Evolutionary conservation across 2,329 filamentous ascomycete species (phyloP), one percentile per base, ranked within the genome.

Genomic region (Mariannaea elegans): DNA sequence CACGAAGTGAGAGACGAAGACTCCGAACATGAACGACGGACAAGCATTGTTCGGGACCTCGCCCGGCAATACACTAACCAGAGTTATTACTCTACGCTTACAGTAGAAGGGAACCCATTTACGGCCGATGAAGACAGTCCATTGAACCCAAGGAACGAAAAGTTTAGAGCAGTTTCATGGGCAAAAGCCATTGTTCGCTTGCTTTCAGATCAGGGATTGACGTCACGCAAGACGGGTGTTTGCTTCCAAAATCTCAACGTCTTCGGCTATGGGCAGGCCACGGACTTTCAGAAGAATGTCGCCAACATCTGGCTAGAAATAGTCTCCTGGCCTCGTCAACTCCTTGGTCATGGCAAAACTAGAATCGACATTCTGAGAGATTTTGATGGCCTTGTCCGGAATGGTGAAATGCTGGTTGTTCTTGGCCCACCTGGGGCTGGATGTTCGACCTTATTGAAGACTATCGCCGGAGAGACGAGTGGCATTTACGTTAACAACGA

Each of bases 391-490:
- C 67, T 91, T 0, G 85, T 91, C 0, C 79, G 84, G 65, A 84
- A 83, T 53, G 90, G 89, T 16, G 89, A 92, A 78, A 90, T 92
- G 87, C 73, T 91, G 18, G 86, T 92, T 4, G 89, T 91, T 2
- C 80, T 92, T 10, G 89, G 89, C 3, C 88, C 88, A 46, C 89
- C 89, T 9, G 84, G 84, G 14, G 81, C 83, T 7, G 90, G 90
- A 42, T 96, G 92, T 72, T 91, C 90, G 12, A 95, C 92, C 1
- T 88, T 94, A 65, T 80, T 95, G 53, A 94, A 94, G 78, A 90
- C 91, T 0, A 85, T 95, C 62, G 85, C 91, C 2, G 91, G 92
- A 54, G 91, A 94, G 76, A 92, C 89, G 1, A 88, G 91, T 65
- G 92, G 92, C 29, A 88, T 94, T 60, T 86, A 84, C 66, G 80